Percentiles rank a stretch among this genome's conserved stretches.
Evolutionary conservation across 1,139 yeast genomes (phyloP).

Genomic region (Arxiozyma heterogenica): DNA sequence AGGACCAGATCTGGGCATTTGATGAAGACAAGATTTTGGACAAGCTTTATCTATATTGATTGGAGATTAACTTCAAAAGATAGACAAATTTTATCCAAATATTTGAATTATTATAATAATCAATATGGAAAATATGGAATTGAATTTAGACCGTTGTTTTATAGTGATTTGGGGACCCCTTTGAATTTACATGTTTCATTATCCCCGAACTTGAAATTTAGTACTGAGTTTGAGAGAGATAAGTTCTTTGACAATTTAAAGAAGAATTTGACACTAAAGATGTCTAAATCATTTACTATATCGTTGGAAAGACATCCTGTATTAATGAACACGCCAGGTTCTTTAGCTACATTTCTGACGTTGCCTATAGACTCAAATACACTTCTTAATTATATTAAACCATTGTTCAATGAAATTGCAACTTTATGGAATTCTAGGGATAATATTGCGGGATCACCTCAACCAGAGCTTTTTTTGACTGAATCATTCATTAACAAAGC

Average conservation of each 20-base stretch:
- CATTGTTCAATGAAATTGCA: neutral
- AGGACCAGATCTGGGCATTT: neutral
- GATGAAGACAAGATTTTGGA: conserved; percentile 8
- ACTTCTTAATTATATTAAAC: neutral
- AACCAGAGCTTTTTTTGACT: neutral
- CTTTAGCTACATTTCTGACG: neutral
- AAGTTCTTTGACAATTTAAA: conserved; percentile 8
- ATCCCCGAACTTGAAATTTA: conserved; percentile 12
- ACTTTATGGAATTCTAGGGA: neutral
- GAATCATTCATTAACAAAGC: neutral
- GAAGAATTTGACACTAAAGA: neutral
- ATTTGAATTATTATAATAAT: conserved; percentile 4
- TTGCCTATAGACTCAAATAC: neutral
- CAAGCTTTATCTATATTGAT: conserved; percentile 19
- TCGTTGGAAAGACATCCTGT: conserved; percentile 6
- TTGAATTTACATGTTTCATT: conserved; percentile 23
- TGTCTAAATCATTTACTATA: neutral
- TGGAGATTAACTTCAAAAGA: conserved; percentile 14
- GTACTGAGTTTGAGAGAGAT: conserved; percentile 9
- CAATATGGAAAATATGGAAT: neutral
- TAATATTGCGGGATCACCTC: neutral
- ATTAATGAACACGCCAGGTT: neutral
- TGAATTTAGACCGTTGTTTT: conserved; percentile 16
- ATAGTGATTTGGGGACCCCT: conserved; percentile 19
- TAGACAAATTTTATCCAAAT: neutral